Conservation (phyloP, 805 yeast genomes). For the Sporopachydermia lactativora region DNA sequence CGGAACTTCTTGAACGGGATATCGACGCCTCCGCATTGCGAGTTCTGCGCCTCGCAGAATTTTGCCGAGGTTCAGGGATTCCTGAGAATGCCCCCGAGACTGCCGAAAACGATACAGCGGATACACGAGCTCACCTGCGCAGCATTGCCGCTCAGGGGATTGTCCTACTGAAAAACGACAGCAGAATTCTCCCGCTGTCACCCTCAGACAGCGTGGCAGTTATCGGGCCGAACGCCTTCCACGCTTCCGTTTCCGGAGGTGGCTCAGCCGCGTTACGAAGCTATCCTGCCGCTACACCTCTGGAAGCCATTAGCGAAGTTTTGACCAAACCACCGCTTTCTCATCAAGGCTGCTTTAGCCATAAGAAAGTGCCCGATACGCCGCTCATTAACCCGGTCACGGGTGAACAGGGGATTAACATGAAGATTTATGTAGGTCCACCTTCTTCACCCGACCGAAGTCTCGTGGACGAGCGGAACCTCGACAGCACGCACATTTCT, state of each 20-base stretch:
- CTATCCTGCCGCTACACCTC: slow-evolving; percentile 32
- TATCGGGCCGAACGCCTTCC: slow-evolving; percentile 42
- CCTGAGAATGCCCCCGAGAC: slow-evolving; percentile 26
- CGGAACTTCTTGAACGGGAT: slow-evolving; percentile 25
- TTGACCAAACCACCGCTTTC: not conserved
- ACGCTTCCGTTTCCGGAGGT: slow-evolving; percentile 38
- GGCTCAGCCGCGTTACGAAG: slow-evolving; percentile 39
- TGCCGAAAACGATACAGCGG: slow-evolving; percentile 28
- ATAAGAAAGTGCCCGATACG: not conserved
- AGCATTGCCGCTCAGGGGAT: slow-evolving; percentile 30
- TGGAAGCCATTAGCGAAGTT: slow-evolving; percentile 13
- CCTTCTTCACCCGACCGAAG: slow-evolving; percentile 10
- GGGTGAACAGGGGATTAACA: slow-evolving; percentile 13
- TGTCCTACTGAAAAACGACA: slow-evolving; percentile 38
- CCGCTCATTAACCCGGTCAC: not conserved
- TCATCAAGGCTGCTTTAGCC: not conserved
- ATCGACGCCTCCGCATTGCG: slow-evolving; percentile 35
- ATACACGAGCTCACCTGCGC: slow-evolving; percentile 25
- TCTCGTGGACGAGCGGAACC: slow-evolving; percentile 16
- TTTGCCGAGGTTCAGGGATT: slow-evolving; percentile 27
- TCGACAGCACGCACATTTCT: slow-evolving; percentile 11
- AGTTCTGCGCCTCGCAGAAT: slow-evolving; percentile 30
- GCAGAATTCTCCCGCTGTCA: slow-evolving; percentile 27
- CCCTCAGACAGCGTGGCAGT: slow-evolving; percentile 26
- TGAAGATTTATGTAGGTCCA: slow-evolving; percentile 16